A percentile compares a stretch with the other conserved stretches of the same genome.
Conservation (phyloP, 2,329 filamentous ascomycete genomes). For the Fusarium citri region DNA sequence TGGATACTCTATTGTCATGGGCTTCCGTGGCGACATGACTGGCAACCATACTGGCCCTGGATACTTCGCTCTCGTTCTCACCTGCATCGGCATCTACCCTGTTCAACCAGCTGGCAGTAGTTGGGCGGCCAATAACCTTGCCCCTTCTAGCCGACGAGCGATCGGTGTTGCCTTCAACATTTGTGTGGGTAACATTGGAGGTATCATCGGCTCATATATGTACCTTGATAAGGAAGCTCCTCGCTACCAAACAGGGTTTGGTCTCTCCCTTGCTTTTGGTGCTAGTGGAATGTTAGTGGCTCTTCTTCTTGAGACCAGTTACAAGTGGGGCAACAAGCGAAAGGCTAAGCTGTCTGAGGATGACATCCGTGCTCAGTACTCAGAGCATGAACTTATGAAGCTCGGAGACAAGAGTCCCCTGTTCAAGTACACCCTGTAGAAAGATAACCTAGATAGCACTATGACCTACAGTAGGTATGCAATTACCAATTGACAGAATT, state of each 20-base stretch:
- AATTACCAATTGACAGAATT: too few relatives aligned
- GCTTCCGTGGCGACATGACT: slow-evolving; percentile 53
- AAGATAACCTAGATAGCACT: neutral
- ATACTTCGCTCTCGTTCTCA: slow-evolving; percentile 65
- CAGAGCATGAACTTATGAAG: slow-evolving; percentile 45
- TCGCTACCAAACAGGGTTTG: slow-evolving; percentile 52
- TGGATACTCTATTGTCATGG: neutral
- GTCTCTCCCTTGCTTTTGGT: slow-evolving; percentile 50
- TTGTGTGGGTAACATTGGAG: slow-evolving; percentile 49
- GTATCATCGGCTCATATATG: slow-evolving; percentile 55
- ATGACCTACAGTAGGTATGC: neutral
- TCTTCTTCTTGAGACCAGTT: slow-evolving; percentile 47
- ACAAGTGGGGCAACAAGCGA: slow-evolving; percentile 44
- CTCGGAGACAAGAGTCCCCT: slow-evolving; percentile 52
- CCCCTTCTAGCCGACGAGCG: slow-evolving; percentile 50
- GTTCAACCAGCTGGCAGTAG: slow-evolving; percentile 66
- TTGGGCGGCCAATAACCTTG: slow-evolving; percentile 58
- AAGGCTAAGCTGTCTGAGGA: slow-evolving; percentile 45
- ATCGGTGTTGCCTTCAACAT: slow-evolving; percentile 53
- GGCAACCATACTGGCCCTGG: slow-evolving; percentile 56
- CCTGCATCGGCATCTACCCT: slow-evolving; percentile 77
- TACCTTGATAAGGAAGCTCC: slow-evolving; percentile 52
- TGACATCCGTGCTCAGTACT: slow-evolving; percentile 42
- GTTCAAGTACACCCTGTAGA: slow-evolving; percentile 47
- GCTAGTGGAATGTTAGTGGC: slow-evolving; percentile 46